Conservation (phyloP, 768 basidiomycete genomes). For the Pluteus cervinus region DNA sequence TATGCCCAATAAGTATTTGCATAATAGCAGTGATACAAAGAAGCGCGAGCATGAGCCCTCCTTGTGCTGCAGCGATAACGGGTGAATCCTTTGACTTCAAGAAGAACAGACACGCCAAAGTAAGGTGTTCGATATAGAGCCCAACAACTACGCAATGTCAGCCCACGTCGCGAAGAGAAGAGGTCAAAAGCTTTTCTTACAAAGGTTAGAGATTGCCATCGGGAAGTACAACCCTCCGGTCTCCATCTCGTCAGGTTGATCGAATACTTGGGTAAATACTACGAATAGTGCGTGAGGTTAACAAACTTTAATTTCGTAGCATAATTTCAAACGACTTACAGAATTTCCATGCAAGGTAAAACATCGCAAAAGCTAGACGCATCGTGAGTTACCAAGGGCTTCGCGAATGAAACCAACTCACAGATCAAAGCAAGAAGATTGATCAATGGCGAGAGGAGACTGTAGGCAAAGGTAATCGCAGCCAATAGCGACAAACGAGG, state of each 20-base stretch:
- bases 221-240: conserved; percentile 41
- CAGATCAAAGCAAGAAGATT: conserved; percentile 58
- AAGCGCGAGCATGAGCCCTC: conserved; percentile 54
- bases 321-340: conserved; percentile 23
- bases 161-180: conserved; percentile 13
- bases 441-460: conserved; percentile 59
- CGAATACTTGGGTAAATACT: conserved; percentile 49
- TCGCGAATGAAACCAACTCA: conserved; percentile 14
- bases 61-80: conserved; percentile 32
- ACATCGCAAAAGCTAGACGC: conserved; percentile 41
- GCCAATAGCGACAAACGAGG: conserved; percentile 48
- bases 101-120: conserved; percentile 64
- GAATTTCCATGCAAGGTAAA: conserved; percentile 58
- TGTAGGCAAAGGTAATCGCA: conserved; percentile 51
- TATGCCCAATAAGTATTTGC: conserved; percentile 31
- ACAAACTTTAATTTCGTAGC: no score
- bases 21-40: conserved; percentile 43
- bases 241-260: conserved; percentile 43
- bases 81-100: conserved; percentile 36
- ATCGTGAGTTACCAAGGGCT: neutral
- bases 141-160: conserved; percentile 42
- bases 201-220: conserved; percentile 43
- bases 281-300: neutral
- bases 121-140: conserved; percentile 67
- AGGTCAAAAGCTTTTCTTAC: conserved; percentile 22